These are phyloP conservation scores for Sordariomycetes sp. DNA, from an alignment of 2,329 filamentous ascomycete genomes.

Conservation along the genomic window DNA sequence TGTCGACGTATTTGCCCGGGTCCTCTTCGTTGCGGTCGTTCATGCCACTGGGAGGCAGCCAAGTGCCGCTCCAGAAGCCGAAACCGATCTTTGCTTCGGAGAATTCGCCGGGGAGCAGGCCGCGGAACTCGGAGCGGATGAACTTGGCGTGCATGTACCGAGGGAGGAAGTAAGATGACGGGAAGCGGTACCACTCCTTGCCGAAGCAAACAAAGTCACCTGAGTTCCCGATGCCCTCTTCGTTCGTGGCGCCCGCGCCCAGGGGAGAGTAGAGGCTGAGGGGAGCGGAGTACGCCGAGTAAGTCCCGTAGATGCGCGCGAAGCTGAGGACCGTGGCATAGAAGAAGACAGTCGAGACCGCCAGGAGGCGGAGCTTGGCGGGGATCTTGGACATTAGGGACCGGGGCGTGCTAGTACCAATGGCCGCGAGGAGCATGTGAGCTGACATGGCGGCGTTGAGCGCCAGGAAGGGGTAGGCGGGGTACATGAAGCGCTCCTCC, in stretches of 20 bases:
- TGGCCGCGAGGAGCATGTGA: conserved; percentile 63
- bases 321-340: conserved; percentile 52
- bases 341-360: conserved; percentile 47
- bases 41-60: conserved; percentile 69
- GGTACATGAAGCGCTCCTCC: conserved; percentile 98
- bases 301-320: conserved; percentile 61
- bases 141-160: conserved; percentile 78
- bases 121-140: conserved; percentile 78
- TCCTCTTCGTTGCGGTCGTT: conserved; percentile 90
- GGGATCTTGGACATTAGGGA: conserved; percentile 60
- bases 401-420: conserved; percentile 58
- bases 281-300: conserved; percentile 74
- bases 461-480: conserved; percentile 79
- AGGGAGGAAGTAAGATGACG: conserved; percentile 83
- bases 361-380: conserved; percentile 55
- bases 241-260: conserved; percentile 32
- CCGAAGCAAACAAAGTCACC: conserved; percentile 75
- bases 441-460: conserved; percentile 78
- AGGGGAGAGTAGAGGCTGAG: conserved; percentile 57
- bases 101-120: conserved; percentile 84
- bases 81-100: conserved; percentile 56
- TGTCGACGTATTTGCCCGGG: conserved; percentile 68
- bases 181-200: conserved; percentile 98
- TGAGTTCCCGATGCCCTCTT: conserved; percentile 28
- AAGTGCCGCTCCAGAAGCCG: conserved; percentile 71